Conservation (phyloP, 352 stramenopile species). For the Plasmopara viticola region DNA sequence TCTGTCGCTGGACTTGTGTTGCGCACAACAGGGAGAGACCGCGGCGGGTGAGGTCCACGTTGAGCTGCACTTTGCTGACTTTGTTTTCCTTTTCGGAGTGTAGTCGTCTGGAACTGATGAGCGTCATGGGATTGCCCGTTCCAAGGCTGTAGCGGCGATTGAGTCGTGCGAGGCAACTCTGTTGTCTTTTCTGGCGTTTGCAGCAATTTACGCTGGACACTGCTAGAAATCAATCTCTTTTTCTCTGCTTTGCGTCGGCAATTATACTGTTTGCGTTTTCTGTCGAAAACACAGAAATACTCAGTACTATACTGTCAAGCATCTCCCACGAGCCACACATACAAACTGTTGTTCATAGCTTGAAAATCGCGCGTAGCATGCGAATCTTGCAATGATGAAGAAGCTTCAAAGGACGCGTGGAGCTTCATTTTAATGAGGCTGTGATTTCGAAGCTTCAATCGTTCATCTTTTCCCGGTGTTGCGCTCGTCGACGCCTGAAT, state of each 20-base stretch:
- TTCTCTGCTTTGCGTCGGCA: constrained; percentile 58
- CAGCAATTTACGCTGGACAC: constrained; percentile 67
- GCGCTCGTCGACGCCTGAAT: constrained; percentile 72
- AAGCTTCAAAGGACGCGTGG: constrained; percentile 47
- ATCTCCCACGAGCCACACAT: constrained; percentile 8
- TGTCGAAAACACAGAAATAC: constrained; percentile 10
- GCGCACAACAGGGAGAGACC: constrained; percentile 14
- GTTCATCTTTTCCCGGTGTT: constrained; percentile 60
- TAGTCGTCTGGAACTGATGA: constrained; percentile 21
- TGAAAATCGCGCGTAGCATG: constrained; percentile 63
- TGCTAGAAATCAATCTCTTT: constrained; percentile 21
- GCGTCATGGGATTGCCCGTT: constrained; percentile 28
- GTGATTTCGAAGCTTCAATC: constrained; percentile 46
- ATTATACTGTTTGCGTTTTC: constrained; percentile 51
- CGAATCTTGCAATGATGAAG: constrained; percentile 20
- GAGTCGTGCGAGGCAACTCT: constrained; percentile 7
- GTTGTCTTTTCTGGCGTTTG: constrained; percentile 58
- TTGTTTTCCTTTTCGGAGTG: constrained; percentile 7
- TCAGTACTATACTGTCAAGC: constrained; percentile 4
- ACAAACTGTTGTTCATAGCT: constrained; percentile 82
- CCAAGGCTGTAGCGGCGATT: constrained; percentile 37
- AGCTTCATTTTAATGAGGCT: constrained; percentile 78
- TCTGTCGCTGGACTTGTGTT: constrained; percentile 14
- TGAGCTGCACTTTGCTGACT: constrained; percentile 2
- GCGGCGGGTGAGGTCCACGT: background rate